Evolutionary conservation across 2,329 filamentous ascomycete species (phyloP).

Genomic region (Ophiostoma triangulosporum): DNA sequence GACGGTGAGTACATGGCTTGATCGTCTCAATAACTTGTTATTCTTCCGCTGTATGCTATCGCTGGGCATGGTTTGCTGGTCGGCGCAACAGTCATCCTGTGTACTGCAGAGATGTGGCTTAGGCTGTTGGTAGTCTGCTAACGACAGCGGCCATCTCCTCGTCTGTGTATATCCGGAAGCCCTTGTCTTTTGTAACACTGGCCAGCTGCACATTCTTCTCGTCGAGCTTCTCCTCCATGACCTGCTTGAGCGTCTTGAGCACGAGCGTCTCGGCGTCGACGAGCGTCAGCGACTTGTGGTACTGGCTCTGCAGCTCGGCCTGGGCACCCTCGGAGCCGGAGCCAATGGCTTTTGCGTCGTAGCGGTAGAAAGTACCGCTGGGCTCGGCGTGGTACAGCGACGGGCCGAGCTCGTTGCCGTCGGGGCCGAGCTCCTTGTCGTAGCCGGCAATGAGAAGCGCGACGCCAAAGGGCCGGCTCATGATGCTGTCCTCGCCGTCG

Average conservation of each 20-base stretch:
- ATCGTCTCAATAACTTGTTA: no score
- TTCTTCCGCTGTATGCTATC: no score
- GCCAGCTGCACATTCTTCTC: conserved; percentile 97
- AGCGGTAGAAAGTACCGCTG: conserved; percentile 95
- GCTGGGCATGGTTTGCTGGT: no score
- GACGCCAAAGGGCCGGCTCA: conserved; percentile 94
- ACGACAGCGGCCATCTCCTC: conserved; percentile 94
- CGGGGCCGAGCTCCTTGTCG: conserved; percentile 33
- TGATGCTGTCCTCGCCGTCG: conserved; percentile 95
- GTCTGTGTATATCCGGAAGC: conserved; percentile 96
- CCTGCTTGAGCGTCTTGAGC: conserved; percentile 96
- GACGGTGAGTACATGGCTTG: no score
- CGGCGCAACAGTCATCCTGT: not conserved
- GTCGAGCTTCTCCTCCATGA: conserved; percentile 99
- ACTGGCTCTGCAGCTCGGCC: conserved; percentile 96
- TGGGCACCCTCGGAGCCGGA: conserved; percentile 95
- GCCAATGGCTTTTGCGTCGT: conserved; percentile 97
- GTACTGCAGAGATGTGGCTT: conserved; percentile 10
- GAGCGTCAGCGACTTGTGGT: conserved; percentile 93
- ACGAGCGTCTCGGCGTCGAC: conserved; percentile 88
- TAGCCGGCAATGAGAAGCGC: conserved; percentile 92
- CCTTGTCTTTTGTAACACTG: conserved; percentile 93
- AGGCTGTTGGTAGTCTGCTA: conserved; percentile 61
- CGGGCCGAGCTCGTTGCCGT: conserved; percentile 63
- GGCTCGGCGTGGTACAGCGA: conserved; percentile 97